phyloP scores from a whole-genome alignment of 768 basidiomycete genomes.

The Lactifluus pinguis region DNA sequence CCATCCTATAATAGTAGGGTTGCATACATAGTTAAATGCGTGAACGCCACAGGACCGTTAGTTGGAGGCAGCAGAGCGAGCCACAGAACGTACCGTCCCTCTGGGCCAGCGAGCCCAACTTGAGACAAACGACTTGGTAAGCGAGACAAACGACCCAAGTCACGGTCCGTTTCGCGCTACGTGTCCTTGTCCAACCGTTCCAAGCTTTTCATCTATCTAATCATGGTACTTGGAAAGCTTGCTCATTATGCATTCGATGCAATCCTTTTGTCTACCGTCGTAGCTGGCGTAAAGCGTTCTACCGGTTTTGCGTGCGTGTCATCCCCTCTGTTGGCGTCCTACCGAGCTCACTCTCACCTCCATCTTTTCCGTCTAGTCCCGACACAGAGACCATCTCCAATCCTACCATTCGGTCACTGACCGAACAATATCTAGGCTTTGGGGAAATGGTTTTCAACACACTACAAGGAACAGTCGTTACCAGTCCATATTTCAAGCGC shows the following conservation, averaged over 20 bases:
- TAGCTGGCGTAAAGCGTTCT: conserved; percentile 85
- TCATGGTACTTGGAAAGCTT: conserved; percentile 56
- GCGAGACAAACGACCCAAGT: no score
- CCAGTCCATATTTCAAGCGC: conserved; percentile 73
- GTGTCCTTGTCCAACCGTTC: neutral
- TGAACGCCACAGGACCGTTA: no score
- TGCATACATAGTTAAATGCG: no score
- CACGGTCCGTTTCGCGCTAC: no score
- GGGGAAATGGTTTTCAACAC: conserved; percentile 89
- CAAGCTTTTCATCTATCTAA: neutral
- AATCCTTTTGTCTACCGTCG: conserved; percentile 75
- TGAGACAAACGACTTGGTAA: no score
- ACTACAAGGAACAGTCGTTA: conserved; percentile 76
- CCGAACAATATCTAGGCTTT: conserved; percentile 74
- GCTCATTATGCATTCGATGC: conserved; percentile 81
- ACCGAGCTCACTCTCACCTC: neutral
- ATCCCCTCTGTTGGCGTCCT: conserved; percentile 1
- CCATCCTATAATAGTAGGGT: no score
- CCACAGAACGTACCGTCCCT: no score
- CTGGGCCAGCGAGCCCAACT: no score
- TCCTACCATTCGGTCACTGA: conserved; percentile 61
- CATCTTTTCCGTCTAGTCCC: conserved; percentile 37
- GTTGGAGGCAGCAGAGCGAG: no score
- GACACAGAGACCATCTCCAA: conserved; percentile 66
- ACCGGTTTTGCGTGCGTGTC: conserved; percentile 80